phyloP scores from a whole-genome alignment of 2,329 filamentous ascomycete species.

The Claviceps sp. region DNA sequence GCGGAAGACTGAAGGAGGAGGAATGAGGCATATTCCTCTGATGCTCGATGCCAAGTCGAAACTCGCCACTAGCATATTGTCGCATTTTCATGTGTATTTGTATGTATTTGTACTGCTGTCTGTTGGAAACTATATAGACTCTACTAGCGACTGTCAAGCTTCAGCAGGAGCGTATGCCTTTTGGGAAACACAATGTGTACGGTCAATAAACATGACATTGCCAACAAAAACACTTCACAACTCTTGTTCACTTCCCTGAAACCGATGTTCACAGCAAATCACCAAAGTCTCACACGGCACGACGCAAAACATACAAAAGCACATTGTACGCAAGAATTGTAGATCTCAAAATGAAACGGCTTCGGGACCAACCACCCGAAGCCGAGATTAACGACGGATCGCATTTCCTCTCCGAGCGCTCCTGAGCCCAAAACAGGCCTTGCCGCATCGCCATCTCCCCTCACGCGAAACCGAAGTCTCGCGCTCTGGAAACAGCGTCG shows the following conservation, averaged over 20 bases:
- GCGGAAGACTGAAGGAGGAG: background rate
- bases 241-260: too few species aligned
- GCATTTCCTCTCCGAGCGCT: conserved; percentile 30
- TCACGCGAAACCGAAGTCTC: conserved; percentile 2
- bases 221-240: too few species aligned
- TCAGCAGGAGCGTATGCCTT: too few species aligned
- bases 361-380: conserved; percentile 32
- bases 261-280: background rate
- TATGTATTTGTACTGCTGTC: conserved; percentile 7
- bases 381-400: conserved; percentile 48
- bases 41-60: background rate
- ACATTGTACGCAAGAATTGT: conserved; percentile 23
- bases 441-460: conserved; percentile 18
- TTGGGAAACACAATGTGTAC: too few species aligned
- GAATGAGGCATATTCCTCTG: background rate
- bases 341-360: conserved; percentile 47
- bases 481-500: conserved; percentile 11
- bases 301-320: background rate
- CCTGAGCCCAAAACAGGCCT: conserved; percentile 21
- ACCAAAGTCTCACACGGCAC: too few species aligned
- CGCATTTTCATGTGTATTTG: conserved; percentile 7
- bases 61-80: conserved; percentile 4
- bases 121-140: background rate
- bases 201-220: too few species aligned
- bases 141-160: background rate